Evolutionary conservation across 257 asterid genomes (phyloP).

Genomic region (Solanum chmielewskii): DNA sequence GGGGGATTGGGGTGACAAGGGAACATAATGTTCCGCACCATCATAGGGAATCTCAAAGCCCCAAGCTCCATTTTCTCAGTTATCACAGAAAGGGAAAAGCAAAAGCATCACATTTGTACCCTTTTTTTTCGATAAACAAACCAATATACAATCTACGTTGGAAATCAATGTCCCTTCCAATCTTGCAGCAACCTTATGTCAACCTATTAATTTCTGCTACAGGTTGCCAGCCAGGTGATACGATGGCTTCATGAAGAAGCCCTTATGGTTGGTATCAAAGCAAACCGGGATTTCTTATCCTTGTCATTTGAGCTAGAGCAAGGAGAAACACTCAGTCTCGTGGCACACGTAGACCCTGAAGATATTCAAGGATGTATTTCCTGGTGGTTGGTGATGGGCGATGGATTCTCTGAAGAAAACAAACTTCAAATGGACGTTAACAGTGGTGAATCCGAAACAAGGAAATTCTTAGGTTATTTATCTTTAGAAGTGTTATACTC

Average conservation of each 20-base stretch:
- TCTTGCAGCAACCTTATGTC: not conserved
- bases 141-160: not conserved
- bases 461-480: conserved; percentile 65
- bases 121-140: not conserved
- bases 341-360: conserved; percentile 82
- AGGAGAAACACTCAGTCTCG: conserved; percentile 61
- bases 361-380: conserved; percentile 80
- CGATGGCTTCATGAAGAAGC: conserved; percentile 94
- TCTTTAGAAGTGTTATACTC: conserved; percentile 63
- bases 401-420: conserved; percentile 46
- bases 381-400: conserved; percentile 78
- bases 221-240: conserved; percentile 88
- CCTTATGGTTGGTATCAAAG: conserved; percentile 61
- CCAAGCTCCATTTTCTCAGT: not conserved
- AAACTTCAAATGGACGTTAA: conserved; percentile 33
- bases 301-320: conserved; percentile 80
- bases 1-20: not conserved
- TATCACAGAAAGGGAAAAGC: not conserved
- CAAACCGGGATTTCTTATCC: conserved; percentile 64
- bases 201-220: not conserved
- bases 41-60: not conserved
- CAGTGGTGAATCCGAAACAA: conserved; percentile 41
- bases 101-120: not conserved
- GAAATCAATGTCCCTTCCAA: not conserved
- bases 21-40: not conserved